Evolutionary conservation across 2,329 filamentous ascomycete genomes (phyloP).

Genomic region (Curvularia sp.): DNA sequence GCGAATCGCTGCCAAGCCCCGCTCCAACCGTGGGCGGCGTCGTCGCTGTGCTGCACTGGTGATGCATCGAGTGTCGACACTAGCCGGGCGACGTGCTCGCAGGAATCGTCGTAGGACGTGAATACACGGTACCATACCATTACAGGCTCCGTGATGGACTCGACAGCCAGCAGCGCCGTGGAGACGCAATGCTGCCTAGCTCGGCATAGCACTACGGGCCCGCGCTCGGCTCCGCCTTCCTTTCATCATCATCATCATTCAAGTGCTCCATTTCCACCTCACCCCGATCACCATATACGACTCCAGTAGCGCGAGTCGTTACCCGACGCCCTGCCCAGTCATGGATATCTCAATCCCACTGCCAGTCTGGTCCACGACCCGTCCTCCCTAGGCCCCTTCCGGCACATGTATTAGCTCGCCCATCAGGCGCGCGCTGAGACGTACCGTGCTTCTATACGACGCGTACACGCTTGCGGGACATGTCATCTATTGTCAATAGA

Average conservation of each 20-base stretch:
- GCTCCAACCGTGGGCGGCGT: constrained; percentile 10
- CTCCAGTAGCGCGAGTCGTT: constrained; percentile 33
- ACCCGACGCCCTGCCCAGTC: constrained; percentile 7
- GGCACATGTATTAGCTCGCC: constrained; percentile 43
- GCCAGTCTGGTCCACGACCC: constrained; percentile 31
- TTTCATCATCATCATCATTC: constrained; percentile 16
- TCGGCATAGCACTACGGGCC: constrained; percentile 25
- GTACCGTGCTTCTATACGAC: constrained; percentile 40
- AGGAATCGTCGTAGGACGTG: too few relatives aligned
- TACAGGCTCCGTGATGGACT: too few relatives aligned
- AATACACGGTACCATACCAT: too few relatives aligned
- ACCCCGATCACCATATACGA: constrained; percentile 11
- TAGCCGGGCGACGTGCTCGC: constrained; percentile 7
- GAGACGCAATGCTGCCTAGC: constrained; percentile 33
- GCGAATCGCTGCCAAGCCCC: constrained; percentile 16
- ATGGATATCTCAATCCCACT: constrained; percentile 5
- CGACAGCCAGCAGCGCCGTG: constrained; percentile 24
- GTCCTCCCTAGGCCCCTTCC: constrained; percentile 33
- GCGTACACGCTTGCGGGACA: constrained; percentile 36
- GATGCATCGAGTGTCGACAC: constrained; percentile 20
- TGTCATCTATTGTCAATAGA: constrained; percentile 31
- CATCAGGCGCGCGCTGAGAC: constrained; percentile 44
- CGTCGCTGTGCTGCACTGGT: constrained; percentile 18
- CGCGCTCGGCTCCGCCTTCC: constrained; percentile 36
- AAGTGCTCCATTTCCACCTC: not conserved